Base-by-base conservation (phyloP, 768 basidiomycete species). In the Pholiota microspora region DNA sequence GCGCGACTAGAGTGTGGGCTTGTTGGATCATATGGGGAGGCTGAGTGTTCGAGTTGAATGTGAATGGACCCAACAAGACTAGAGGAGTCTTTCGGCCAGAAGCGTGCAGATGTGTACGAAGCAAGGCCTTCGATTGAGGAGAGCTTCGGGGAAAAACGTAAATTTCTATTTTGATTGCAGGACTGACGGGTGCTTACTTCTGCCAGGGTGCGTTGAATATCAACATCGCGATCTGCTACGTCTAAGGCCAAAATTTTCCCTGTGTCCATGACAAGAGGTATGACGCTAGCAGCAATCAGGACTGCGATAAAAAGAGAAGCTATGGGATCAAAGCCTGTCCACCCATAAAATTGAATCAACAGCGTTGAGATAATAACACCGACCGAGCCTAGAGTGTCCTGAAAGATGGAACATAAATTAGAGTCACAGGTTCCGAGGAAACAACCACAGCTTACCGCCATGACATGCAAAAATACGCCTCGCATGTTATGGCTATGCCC, bases 401-500 rank as follows among this genome's bases (percentile, higher is more conserved):
- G 57, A 31, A 44, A n/a, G n/a, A n/a, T n/a, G n/a, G n/a, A n/a
- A n/a, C n/a, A n/a, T n/a, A n/a, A n/a, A n/a, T n/a, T n/a, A n/a
- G n/a, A n/a, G n/a, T n/a, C n/a, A n/a, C n/a, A n/a, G n/a, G n/a
- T n/a, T n/a, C n/a, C n/a, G n/a, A n/a, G n/a, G n/a, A n/a, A n/a
- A n/a, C n/a, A n/a, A n/a, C n/a, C n/a, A 16, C 21, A 24, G 69
- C 85, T 60, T 72, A 92, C 91, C 54, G 94, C 94, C 86, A 97
- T 88, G 45, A 99, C 96, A 66, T 99, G 96, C 53, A 98, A 72
- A 69, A 99, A 99, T 62, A 99, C 94, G 15, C 97, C 97, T 29
- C 94, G 89, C 97, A 99, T 99, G 68, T 99, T 99, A 69, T 98
- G 93, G 70, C 91, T 93, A 64, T 96, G 94, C 0, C 91, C 88